Conservation (phyloP, 306 rosid species). For the Ziziphus jujuba region DNA sequence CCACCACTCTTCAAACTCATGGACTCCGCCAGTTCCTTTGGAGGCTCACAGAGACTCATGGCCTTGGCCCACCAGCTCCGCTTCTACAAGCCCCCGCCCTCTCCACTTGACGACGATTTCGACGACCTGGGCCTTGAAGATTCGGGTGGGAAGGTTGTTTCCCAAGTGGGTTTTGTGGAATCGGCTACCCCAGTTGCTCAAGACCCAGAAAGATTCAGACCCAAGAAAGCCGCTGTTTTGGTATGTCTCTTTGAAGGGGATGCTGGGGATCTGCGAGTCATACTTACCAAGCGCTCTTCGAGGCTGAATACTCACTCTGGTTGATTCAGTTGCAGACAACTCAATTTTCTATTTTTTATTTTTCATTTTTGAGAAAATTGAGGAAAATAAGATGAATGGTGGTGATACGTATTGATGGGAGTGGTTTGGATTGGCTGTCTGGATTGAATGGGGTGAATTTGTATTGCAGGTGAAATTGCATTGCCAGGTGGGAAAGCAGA, state of each 20-base stretch:
- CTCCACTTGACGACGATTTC: slow-evolving; percentile 53
- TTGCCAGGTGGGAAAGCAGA: slow-evolving; percentile 97
- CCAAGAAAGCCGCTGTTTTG: slow-evolving; percentile 85
- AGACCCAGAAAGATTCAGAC: slow-evolving; percentile 51
- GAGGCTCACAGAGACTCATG: slow-evolving; percentile 47
- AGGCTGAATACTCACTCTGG: slow-evolving; percentile 82
- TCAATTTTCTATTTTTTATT: slow-evolving; percentile 6
- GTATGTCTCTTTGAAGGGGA: slow-evolving; percentile 87
- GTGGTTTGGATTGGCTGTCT: neutral
- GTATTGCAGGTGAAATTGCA: slow-evolving; percentile 76
- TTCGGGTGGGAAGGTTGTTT: slow-evolving; percentile 59
- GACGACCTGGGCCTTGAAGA: slow-evolving; percentile 62
- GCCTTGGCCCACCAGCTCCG: slow-evolving; percentile 83
- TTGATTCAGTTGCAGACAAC: too few species aligned
- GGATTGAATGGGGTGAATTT: neutral
- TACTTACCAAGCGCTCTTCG: slow-evolving; percentile 83
- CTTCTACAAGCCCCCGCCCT: slow-evolving; percentile 65
- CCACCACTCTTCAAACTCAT: slow-evolving; percentile 35
- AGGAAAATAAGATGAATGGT: neutral
- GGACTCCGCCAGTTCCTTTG: slow-evolving; percentile 42
- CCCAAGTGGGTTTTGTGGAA: slow-evolving; percentile 83
- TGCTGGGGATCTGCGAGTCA: slow-evolving; percentile 79
- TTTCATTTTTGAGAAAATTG: slow-evolving; percentile 16
- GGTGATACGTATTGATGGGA: neutral
- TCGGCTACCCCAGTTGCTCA: slow-evolving; percentile 56